Percentiles rank a stretch among this genome's conserved stretches.
Evolutionary conservation across 208 protist genomes (phyloP).

Genomic region (Jaenimonas drosophilae): DNA sequence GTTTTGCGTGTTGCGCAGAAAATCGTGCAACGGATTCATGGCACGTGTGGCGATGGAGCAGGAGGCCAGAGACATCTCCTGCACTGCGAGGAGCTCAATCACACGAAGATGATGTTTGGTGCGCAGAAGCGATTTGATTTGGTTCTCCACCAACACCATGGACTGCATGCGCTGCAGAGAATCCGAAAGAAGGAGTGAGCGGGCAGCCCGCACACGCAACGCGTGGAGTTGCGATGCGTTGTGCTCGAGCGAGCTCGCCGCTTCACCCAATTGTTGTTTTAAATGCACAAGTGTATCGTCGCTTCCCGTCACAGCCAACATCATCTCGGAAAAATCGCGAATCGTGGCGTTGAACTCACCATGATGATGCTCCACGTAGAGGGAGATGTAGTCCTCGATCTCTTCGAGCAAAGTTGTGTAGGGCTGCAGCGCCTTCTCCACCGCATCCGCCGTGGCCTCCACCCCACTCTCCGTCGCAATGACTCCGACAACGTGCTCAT

Average conservation of each 20-base stretch:
- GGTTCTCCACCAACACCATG: slow-evolving; percentile 34
- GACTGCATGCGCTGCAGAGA: slow-evolving; percentile 41
- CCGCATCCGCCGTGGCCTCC: slow-evolving; percentile 41
- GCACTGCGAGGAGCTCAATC: slow-evolving; percentile 33
- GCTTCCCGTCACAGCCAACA: slow-evolving; percentile 69
- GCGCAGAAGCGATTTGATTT: slow-evolving; percentile 35
- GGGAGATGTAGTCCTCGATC: slow-evolving; percentile 40
- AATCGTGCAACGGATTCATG: slow-evolving; percentile 40
- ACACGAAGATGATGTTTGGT: slow-evolving; percentile 53
- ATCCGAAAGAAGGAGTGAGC: slow-evolving; percentile 59
- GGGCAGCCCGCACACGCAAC: slow-evolving; percentile 61
- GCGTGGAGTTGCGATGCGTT: slow-evolving; percentile 61
- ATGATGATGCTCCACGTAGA: slow-evolving; percentile 75
- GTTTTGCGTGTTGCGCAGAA: slow-evolving; percentile 28
- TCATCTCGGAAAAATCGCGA: slow-evolving; percentile 71
- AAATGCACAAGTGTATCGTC: slow-evolving; percentile 66
- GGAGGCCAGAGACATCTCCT: slow-evolving; percentile 24
- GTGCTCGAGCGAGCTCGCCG: slow-evolving; percentile 42
- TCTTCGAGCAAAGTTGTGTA: slow-evolving; percentile 59
- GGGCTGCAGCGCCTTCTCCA: slow-evolving; percentile 48
- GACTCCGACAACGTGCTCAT: slow-evolving; percentile 72
- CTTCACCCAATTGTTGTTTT: slow-evolving; percentile 49
- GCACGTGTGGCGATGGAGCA: slow-evolving; percentile 42
- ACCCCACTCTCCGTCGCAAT: slow-evolving; percentile 45
- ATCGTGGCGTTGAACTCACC: slow-evolving; percentile 78